Conservation (phyloP, 139 green algal genomes). For the Micromonas commoda region DNA sequence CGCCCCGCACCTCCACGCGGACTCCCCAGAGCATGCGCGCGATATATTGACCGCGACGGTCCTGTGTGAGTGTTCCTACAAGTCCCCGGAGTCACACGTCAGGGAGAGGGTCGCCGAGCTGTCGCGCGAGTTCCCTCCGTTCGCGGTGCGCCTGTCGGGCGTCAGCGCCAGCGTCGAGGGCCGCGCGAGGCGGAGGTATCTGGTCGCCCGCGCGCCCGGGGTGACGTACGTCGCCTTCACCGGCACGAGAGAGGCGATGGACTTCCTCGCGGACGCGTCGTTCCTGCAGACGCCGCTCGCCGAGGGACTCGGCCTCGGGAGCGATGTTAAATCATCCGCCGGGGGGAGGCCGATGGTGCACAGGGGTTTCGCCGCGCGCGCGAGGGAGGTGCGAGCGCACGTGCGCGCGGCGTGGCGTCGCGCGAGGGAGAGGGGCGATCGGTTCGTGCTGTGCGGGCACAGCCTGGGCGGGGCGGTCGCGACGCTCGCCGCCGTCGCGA, state of each 20-base stretch:
- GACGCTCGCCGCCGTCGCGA: not conserved
- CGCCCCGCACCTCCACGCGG: not conserved
- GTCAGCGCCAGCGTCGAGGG: too few species aligned
- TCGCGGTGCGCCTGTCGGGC: not conserved
- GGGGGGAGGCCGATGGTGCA: not conserved
- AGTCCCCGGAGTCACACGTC: not conserved
- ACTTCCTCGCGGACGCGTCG: not conserved
- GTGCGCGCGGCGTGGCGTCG: not conserved
- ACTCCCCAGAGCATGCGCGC: not conserved
- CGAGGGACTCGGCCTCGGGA: not conserved
- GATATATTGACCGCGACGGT: not conserved
- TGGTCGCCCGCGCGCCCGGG: not conserved
- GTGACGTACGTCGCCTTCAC: not conserved
- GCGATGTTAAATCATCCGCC: not conserved
- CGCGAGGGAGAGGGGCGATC: not conserved
- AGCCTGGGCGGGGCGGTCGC: not conserved
- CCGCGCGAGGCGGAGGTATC: not conserved
- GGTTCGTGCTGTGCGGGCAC: not conserved
- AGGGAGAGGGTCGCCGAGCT: not conserved
- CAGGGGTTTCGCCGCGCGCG: not conserved
- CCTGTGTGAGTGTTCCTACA: not conserved
- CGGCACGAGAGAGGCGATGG: not conserved
- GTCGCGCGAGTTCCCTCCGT: not conserved
- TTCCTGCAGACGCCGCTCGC: not conserved
- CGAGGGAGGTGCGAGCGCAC: not conserved